Conservation (phyloP, 495 filamentous ascomycete genomes). For the Tuber brumale region DNA sequence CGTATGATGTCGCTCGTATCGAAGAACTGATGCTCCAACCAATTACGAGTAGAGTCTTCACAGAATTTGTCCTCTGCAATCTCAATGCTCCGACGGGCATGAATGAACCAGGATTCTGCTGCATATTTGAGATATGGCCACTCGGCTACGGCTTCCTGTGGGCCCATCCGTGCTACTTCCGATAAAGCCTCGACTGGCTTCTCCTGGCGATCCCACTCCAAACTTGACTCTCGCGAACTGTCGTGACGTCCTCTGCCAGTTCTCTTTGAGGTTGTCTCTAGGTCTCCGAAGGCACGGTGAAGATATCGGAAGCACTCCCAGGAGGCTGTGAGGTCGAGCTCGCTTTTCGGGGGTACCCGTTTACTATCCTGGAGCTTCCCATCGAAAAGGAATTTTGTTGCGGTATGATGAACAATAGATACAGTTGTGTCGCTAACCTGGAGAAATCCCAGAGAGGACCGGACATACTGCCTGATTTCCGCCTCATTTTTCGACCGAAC, state of each 20-base stretch:
- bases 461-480: not conserved
- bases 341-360: not conserved
- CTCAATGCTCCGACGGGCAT: not conserved
- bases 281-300: not conserved
- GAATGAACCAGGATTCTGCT: not conserved
- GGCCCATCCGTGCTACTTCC: not conserved
- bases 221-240: no score
- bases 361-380: accelerated
- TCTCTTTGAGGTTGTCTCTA: accelerated
- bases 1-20: not conserved
- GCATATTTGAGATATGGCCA: not conserved
- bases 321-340: not conserved
- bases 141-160: not conserved
- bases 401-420: not conserved
- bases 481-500: not conserved
- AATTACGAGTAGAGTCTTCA: not conserved
- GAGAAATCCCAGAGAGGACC: not conserved
- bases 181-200: not conserved
- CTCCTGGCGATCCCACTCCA: not conserved
- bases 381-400: not conserved
- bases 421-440: accelerated
- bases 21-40: not conserved
- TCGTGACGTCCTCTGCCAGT: not conserved
- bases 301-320: not conserved
- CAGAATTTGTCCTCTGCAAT: not conserved